Conservation (phyloP, 108 stramenopile genomes). For the Phaeodactylum tricornutum region DNA sequence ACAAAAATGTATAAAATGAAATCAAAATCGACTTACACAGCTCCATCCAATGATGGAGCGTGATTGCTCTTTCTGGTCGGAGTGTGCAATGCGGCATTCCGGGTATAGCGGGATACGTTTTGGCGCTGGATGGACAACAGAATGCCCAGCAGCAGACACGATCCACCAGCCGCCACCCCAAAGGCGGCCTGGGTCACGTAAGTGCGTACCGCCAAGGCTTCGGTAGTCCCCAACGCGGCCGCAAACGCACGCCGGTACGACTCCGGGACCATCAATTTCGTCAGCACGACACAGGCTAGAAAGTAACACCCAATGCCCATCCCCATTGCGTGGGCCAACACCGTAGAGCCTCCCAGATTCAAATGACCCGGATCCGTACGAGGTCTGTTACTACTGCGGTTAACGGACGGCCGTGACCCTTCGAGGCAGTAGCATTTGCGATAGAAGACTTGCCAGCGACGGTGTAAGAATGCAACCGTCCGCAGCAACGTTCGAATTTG, state of each 20-base stretch:
- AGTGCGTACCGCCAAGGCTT: conserved; percentile 32
- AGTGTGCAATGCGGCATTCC: too few relatives aligned
- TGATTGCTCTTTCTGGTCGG: too few relatives aligned
- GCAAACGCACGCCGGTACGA: conserved; percentile 46
- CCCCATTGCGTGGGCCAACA: conserved; percentile 13
- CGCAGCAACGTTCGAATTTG: conserved; percentile 60
- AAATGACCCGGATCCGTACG: neutral
- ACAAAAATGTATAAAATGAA: too few relatives aligned
- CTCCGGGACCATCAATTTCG: conserved; percentile 55
- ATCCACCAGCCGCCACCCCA: conserved; percentile 32
- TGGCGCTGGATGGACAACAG: conserved; percentile 68
- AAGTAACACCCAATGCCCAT: conserved; percentile 56
- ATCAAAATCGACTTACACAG: too few relatives aligned
- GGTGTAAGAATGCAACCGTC: conserved; percentile 34
- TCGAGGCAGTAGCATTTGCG: conserved; percentile 9
- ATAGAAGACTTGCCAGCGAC: conserved; percentile 22
- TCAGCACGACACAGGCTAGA: conserved; percentile 53
- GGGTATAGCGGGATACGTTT: conserved; percentile 48
- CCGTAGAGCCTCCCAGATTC: neutral
- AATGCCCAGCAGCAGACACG: conserved; percentile 33
- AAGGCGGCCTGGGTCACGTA: conserved; percentile 41
- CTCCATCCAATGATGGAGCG: too few relatives aligned
- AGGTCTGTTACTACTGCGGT: neutral
- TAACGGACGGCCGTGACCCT: neutral
- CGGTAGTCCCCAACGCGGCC: conserved; percentile 30